Evolutionary conservation across 139 green algal species (phyloP).

Genomic region (Gonium pectorale): DNA sequence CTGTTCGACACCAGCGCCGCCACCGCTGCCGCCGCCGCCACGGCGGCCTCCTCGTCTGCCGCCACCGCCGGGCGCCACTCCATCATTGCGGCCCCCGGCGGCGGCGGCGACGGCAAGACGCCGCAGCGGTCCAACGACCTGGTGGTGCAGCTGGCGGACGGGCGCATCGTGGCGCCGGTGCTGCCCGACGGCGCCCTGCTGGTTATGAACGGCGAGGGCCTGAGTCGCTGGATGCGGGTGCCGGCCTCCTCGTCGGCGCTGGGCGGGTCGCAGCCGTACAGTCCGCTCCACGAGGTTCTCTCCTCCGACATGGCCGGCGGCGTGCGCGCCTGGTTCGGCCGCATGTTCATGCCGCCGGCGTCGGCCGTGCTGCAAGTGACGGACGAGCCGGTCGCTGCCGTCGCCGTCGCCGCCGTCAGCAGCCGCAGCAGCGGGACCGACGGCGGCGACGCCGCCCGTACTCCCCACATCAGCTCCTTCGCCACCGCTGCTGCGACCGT

Average conservation of each 20-base stretch:
- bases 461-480: too few relatives aligned
- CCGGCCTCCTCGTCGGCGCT: too few relatives aligned
- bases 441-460: too few relatives aligned
- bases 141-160: constrained; percentile 2
- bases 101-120: neutral
- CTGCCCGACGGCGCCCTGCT: constrained; percentile 35
- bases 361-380: neutral
- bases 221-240: constrained; percentile 26
- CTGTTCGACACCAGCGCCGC: neutral
- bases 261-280: neutral
- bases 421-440: too few relatives aligned
- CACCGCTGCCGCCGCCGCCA: neutral
- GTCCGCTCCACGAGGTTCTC: constrained; percentile 44
- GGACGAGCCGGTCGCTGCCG: neutral
- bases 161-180: neutral
- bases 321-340: constrained; percentile 48
- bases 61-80: too few relatives aligned
- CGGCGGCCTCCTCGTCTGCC: neutral
- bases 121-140: neutral
- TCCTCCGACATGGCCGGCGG: constrained; percentile 10
- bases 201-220: constrained; percentile 57
- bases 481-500: too few relatives aligned
- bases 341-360: constrained; percentile 47
- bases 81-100: too few relatives aligned
- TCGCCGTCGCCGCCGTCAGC: neutral